Evolutionary conservation across 2,329 filamentous ascomycete genomes (phyloP), one percentile per base, ranked within the genome.

Genomic region (Zalaria sp.): DNA sequence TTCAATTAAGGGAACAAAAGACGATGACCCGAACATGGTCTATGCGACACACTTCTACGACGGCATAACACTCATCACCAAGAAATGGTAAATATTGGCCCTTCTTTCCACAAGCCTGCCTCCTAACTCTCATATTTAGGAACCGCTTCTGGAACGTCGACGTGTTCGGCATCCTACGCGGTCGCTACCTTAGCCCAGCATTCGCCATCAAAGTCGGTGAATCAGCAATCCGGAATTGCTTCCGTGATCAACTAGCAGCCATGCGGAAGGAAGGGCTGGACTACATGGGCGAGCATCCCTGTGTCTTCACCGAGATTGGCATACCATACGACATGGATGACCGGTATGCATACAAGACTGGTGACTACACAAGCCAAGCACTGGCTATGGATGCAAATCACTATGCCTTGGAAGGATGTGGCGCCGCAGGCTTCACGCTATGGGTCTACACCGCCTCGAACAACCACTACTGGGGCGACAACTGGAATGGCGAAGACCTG

Each of bases 321-420:
- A 95, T 98, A 44, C 91, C 91, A 0, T 98, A 94, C 57, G 91
- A 98, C 57, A 96, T 98, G 93, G 89, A 98, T 55, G 80, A 94
- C 50, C 88, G 94, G 62, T 72, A 91, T 55, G 91, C 91, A 1
- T 98, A 98, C 64, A 84, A 86, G 62, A 94, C 86, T 4, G 91
- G 93, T 5, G 84, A 98, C 60, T 98, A 94, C 62, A 81, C 83
- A 36, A 94, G 85, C 53, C 91, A 98, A 59, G 83, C 82, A 29
- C 78, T 84, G 2, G 91, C 91, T 5, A 81, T 98, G 68, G 91
- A 98, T 62, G 91, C 93, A 41, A 98, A 96, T 57, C 86, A 94
- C 57, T 98, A 81, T 64, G 91, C 83, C 0, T 71, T 94, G 0
- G 91, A 98, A 63, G 85, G 84, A 0, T 82, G 85, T 31, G 69